Evolutionary conservation across 108 stramenopile species (phyloP).

Genomic region (Cyclotella baltica): DNA sequence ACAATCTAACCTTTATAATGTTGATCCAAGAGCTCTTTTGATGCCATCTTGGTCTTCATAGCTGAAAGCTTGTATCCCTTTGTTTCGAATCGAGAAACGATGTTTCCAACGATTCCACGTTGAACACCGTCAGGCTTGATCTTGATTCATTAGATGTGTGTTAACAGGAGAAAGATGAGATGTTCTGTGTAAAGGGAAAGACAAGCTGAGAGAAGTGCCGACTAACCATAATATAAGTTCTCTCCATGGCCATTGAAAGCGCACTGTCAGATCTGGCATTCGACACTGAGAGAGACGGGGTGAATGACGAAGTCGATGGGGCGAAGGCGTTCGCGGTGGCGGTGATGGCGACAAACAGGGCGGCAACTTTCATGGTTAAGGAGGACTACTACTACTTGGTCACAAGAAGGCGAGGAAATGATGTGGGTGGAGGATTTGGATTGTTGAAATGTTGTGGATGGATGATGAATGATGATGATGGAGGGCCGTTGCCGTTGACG

Average conservation of each 20-base stretch:
- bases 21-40: constrained; percentile 82
- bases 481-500: neutral
- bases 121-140: constrained; percentile 92
- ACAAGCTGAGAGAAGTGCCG: neutral
- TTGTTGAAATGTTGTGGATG: neutral
- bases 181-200: neutral
- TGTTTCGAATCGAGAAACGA: constrained; percentile 89
- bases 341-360: constrained; percentile 31
- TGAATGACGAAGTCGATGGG: constrained; percentile 25
- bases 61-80: constrained; percentile 95
- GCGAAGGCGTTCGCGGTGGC: constrained; percentile 55
- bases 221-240: constrained; percentile 86
- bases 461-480: too few relatives aligned
- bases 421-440: neutral
- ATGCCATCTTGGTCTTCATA: constrained; percentile 90
- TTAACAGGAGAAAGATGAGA: neutral
- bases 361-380: constrained; percentile 46
- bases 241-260: constrained; percentile 70
- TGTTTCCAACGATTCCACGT: constrained; percentile 91
- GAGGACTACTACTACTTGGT: neutral
- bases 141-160: constrained; percentile 4
- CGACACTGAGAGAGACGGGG: constrained; percentile 37
- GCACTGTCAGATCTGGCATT: constrained; percentile 38
- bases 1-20: constrained; percentile 73
- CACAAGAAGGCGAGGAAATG: neutral